Conservation (phyloP, 305 asterid species). For the Salvia sclarea region DNA sequence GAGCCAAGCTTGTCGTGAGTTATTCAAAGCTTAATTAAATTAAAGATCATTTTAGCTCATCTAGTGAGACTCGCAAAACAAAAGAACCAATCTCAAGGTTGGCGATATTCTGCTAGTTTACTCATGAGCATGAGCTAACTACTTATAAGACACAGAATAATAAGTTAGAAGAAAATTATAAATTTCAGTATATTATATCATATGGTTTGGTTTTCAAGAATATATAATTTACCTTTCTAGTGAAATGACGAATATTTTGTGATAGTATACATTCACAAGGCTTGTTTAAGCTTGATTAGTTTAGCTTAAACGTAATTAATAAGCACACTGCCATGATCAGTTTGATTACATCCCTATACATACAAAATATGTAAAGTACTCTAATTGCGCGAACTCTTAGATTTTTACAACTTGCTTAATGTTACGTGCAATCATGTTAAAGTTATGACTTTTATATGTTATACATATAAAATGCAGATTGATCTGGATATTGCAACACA, state of each 20-base stretch:
- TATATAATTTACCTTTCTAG: not conserved
- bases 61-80: not conserved
- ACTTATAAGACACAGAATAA: not conserved
- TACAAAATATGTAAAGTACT: not conserved
- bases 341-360: not conserved
- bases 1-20: not conserved
- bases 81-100: not conserved
- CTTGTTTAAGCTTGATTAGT: not conserved
- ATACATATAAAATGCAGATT: conserved; percentile 40
- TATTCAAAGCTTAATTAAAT: not conserved
- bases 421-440: too few species aligned
- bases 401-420: not conserved
- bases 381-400: not conserved
- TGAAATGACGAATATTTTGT: not conserved
- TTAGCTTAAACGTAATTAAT: too few species aligned
- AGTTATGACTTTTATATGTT: not conserved
- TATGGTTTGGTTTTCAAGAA: not conserved
- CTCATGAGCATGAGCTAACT: not conserved
- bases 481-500: conserved; percentile 84
- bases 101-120: not conserved
- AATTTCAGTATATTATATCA: too few species aligned
- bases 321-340: not conserved
- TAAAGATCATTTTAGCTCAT: not conserved
- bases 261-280: not conserved
- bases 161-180: too few species aligned